Evolutionary conservation across 768 basidiomycete genomes (phyloP), one percentile per base, ranked within the genome.

Genomic region (Cystobasidiopsis lactophilus): DNA sequence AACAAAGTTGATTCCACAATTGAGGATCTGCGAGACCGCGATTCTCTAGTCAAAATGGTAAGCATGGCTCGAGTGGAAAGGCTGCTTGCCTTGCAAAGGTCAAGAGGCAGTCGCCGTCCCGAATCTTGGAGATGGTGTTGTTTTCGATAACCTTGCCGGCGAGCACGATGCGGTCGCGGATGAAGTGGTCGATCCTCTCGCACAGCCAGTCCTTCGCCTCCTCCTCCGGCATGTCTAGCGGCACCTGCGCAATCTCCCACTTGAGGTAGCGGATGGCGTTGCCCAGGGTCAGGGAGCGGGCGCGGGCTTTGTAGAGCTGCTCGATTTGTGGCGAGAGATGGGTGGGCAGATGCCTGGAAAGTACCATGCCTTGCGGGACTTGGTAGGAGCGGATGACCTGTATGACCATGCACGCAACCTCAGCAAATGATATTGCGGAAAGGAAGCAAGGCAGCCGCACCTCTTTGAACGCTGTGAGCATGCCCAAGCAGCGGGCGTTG

Each of bases 261-360:
- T 98, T 98, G 60, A 98, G 72, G 66, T 89, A 82, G 54, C 88
- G 76, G 60, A 86, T 85, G 0, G 88, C 85, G 63, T 88, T 91
- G 0, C 88, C 85, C 82, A 89, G 86, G 24, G 85, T 82, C 21
- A 85, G 78, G 18, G 84, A 82, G 80, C 89, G 82, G 0, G 85
- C 83, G 47, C 88, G 74, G 19, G 85, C 83, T 38, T 79, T 75
- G 7, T 86, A 82, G 10, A 91, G 74, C 66, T 89, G 79, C 18
- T 79, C 79, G 59, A 93, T 91, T 73, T 93, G 88, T 21, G 85
- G 84, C 2, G 85, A 86, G 38, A 93, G 74, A 67, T 89, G 77
- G 75, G 85, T 83, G 18, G 60, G 62, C 43, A 93, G 74, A 70
- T 93, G 85, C 51, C 86, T 76, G 11, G 85, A 82, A 29, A 93